These are phyloP conservation scores for Colletotrichum filicis DNA, from an alignment of 2,329 filamentous ascomycete genomes.

Conservation along the genomic window DNA sequence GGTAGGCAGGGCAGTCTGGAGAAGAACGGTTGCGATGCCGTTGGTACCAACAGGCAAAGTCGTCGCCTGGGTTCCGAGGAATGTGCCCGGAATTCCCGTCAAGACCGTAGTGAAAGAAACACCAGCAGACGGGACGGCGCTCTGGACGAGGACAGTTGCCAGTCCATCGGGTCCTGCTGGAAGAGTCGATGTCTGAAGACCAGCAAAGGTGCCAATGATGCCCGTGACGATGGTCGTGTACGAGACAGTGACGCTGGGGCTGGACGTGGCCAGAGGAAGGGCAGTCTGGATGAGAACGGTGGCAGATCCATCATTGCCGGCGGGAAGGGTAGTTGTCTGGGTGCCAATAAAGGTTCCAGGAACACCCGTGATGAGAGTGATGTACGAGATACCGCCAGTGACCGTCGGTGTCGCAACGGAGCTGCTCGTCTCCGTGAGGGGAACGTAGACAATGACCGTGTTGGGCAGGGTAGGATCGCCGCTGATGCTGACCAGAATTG, in stretches of 20 bases:
- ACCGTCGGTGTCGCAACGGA: background rate
- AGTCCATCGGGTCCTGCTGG: conserved; percentile 1
- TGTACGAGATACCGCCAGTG: background rate
- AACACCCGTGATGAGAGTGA: conserved; percentile 6
- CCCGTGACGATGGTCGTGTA: background rate
- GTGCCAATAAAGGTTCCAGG: background rate
- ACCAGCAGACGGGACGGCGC: background rate
- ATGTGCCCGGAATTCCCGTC: background rate
- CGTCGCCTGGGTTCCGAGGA: background rate
- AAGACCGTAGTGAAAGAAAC: conserved; percentile 2
- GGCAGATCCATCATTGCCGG: background rate
- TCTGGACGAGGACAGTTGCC: conserved; percentile 15
- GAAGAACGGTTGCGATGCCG: background rate
- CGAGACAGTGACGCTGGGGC: background rate
- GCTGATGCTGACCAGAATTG: background rate
- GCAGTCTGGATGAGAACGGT: background rate
- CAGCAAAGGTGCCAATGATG: background rate
- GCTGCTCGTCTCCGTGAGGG: background rate
- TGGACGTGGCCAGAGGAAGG: background rate
- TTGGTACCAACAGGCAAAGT: background rate
- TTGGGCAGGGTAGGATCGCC: background rate
- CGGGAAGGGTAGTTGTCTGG: background rate
- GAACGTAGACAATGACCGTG: background rate
- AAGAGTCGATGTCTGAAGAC: conserved; percentile 10
- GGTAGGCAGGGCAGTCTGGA: background rate